Evolutionary conservation across 768 basidiomycete species (phyloP), one percentile per base, ranked within the genome.

Genomic region (Boletus huronensis): DNA sequence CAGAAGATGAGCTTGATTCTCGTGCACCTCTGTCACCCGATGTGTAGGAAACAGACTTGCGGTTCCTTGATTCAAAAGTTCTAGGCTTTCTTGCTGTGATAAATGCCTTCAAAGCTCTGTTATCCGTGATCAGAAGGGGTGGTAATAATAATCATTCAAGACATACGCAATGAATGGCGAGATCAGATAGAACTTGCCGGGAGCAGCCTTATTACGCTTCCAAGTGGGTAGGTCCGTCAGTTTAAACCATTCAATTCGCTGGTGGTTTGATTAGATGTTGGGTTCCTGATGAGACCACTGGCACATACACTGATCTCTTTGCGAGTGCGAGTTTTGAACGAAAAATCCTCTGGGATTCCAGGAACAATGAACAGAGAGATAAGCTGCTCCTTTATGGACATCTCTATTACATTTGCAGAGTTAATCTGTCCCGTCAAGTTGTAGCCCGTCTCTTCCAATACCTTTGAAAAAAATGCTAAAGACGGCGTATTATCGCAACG

Each of bases 201-300:
- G 79, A 53, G 74, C 76, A 34, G 79, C 75, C 65, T 81, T 89
- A 67, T 81, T 87, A 62, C 83, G 83, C 68, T 82, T 93, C 95
- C 95, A 99, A 0, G 91, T 93, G 1, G 96, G 97, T 9, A 99
- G 76, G 68, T 98, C 93, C 19, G 79, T 77, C 48, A 98, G 75
- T 55, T 77, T 83, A 72, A 97, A 97, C 97, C 97, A 99, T 67
- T 94, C 88, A 61, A 98, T 98, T 77, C 91, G 92, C 95, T 98
- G 67, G 35, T 41, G 21, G 50, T n/a, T 34, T 31, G 54, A 49
- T 57, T 36, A 64, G 58, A 55, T 34, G 26, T 43, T 35, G 45
- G 21, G 34, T 29, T 47, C 53, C 36, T 14, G 40, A 44, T 44
- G 38, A 53, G 36, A 59, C 17, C 25, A 39, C 42, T 23, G 23